Evolutionary conservation across 139 green algal genomes (phyloP), one percentile per base, ranked within the genome.

Genomic region (Asterochloris erici): DNA sequence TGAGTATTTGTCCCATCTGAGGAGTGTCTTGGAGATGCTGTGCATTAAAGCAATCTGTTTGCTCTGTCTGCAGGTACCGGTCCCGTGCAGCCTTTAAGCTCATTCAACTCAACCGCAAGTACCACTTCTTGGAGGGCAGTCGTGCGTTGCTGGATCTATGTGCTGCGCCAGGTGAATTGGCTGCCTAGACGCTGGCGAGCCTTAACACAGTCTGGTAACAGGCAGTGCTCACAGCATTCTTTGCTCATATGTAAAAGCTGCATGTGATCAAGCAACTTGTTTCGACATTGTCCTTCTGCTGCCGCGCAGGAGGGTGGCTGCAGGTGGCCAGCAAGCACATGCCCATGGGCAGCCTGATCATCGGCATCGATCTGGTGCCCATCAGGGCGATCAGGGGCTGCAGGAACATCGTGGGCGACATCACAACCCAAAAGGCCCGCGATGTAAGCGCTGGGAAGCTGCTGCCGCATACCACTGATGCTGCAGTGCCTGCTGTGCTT

Each of bases 41-140:
- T 19, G 0, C 21, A 26, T 66, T 79, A 1, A 60, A 47, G 12
- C 21, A 47, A 12, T 64, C 6, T 61, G 26, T 0, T 63, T 64
- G 11, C 38, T 79, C 16, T 21, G 29, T 28, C 38, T 81, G 74
- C 91, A 97, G 95, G 68, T 99, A 95, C 87, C 94, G 97, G 23
- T 98, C 96, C 0, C 95, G 97, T 88, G 96, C 97, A 63, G 96
- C 97, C 1, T 99, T 99, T 90, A 99, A 99, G 94, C 94, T 99
- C 14, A 95, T 99, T 27, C 97, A 99, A 89, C 92, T 99, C 14
- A 99, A 99, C 89, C 88, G 94, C 54, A 97, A 99, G 88, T 98
- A 96, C 85, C 88, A 96, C 78, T 98, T 99, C 86, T 89, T 99
- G 12, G 81, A 86, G 27, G 92, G 90, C 26, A 93, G 93, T 82